Evolutionary conservation across 495 filamentous ascomycete genomes (phyloP), one percentile per base, ranked within the genome.

Genomic region (Corynascus novoguineensis): DNA sequence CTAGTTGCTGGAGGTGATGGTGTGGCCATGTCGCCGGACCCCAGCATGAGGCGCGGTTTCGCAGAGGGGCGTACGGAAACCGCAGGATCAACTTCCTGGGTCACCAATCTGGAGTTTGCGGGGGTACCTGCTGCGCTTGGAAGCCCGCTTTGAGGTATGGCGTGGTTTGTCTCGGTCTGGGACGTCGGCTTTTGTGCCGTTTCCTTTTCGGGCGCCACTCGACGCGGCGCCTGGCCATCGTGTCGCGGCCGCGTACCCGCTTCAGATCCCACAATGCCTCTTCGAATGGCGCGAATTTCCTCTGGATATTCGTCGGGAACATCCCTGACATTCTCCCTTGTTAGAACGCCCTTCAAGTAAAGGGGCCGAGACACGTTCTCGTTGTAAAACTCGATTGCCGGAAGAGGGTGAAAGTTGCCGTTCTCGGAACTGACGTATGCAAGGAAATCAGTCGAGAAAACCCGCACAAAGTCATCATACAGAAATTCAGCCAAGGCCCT

Each of bases 401-500:
- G 66, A 3, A 78, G 62, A 1, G 70, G 54, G 6, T 52, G 53
- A 2, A 63, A 22, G 0, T 56, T 21, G 8, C 46, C 21, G 7
- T 65, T 65, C 2, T 60, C 58, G 1, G 59, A 46, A 14, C n/a
- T 27, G 25, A 76, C 68, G 35, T 81, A 80, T 0, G 63, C 52
- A 0, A 73, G 28, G 51, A 75, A 81, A 1, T 73, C 71, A 2
- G 64, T 56, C n/a, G 69, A 66, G 58, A 75, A 76, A 4, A 75
- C 72, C 14, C 77, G 70, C 51, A 90, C 74, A 61, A 87, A 87
- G 55, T 90, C 86, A 64, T 90, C 87, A 68, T 82, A 89, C 0
- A 86, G 57, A 37, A 73, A 81, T 22, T 74, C 59, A 22, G 74
- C 56, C 25, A 84, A 53, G 17, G 68, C 35, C 7, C 68, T 75